Conservation (phyloP, 2,329 filamentous ascomycete species). For the Aspergillus costaricaensis region DNA sequence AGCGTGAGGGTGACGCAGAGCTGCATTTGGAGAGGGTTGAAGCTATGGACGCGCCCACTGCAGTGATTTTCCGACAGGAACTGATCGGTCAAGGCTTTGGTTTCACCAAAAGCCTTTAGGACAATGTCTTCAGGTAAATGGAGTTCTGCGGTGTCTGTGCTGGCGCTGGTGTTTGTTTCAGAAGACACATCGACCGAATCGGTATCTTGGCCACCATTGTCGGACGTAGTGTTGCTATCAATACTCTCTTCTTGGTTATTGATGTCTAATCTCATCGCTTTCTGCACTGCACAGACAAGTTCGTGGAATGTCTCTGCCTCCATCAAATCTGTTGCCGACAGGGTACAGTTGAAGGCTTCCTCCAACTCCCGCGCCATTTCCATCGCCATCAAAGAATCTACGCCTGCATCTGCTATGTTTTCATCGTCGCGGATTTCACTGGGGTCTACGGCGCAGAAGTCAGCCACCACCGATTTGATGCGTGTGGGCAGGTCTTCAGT, state of each 20-base stretch:
- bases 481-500: slow-evolving; percentile 3
- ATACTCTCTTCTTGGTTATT: not conserved
- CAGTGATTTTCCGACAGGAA: slow-evolving; percentile 28
- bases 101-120: slow-evolving; percentile 30
- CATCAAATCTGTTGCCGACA: slow-evolving; percentile 31
- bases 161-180: slow-evolving; percentile 9
- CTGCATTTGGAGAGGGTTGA: slow-evolving; percentile 28
- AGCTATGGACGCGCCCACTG: slow-evolving; percentile 27
- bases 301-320: slow-evolving; percentile 33
- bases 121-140: slow-evolving; percentile 12
- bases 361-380: slow-evolving; percentile 50
- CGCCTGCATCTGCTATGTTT: slow-evolving; percentile 39
- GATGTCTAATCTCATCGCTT: slow-evolving; percentile 2
- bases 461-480: slow-evolving; percentile 18
- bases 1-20: slow-evolving; percentile 28
- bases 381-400: slow-evolving; percentile 56
- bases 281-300: slow-evolving; percentile 30
- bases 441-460: slow-evolving; percentile 20
- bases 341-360: slow-evolving; percentile 36
- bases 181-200: not conserved
- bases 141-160: slow-evolving; percentile 8
- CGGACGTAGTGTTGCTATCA: not conserved
- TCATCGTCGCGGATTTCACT: slow-evolving; percentile 16
- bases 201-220: not conserved
- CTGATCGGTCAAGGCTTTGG: slow-evolving; percentile 30